Percentiles rank a stretch among this genome's conserved stretches.
Conservation (phyloP, 2,329 filamentous ascomycete genomes). For the Hymenotorrendiella dingleyae region DNA sequence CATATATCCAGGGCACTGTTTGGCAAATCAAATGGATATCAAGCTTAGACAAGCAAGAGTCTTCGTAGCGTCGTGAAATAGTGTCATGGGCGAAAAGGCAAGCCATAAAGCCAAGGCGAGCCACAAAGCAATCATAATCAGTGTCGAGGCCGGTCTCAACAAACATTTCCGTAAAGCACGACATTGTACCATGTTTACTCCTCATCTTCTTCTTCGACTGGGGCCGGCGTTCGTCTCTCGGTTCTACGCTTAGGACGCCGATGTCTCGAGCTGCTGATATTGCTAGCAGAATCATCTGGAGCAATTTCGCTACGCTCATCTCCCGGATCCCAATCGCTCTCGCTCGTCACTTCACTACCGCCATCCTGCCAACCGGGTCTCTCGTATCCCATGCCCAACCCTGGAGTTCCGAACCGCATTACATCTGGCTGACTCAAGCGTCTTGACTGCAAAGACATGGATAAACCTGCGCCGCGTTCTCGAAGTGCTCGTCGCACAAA, state of each 20-base stretch:
- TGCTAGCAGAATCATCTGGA: slow-evolving; percentile 76
- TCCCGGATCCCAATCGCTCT: slow-evolving; percentile 29
- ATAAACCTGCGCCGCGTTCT: slow-evolving; percentile 72
- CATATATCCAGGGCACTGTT: too few species aligned
- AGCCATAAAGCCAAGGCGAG: too few species aligned
- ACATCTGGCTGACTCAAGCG: slow-evolving; percentile 23
- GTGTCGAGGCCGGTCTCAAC: too few species aligned
- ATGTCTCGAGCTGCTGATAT: slow-evolving; percentile 67
- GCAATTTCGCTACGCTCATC: slow-evolving; percentile 56
- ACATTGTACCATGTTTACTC: slow-evolving; percentile 19
- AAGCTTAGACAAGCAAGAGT: too few species aligned
- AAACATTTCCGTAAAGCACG: too few species aligned
- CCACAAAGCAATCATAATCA: too few species aligned
- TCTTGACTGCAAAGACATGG: slow-evolving; percentile 28
- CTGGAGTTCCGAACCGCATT: slow-evolving; percentile 38
- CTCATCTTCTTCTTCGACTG: slow-evolving; percentile 62
- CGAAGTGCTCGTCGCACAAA: slow-evolving; percentile 71
- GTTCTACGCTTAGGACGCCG: slow-evolving; percentile 61
- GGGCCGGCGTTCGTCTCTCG: slow-evolving; percentile 65
- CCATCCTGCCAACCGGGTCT: slow-evolving; percentile 25
- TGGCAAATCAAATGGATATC: too few species aligned
- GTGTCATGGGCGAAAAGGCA: too few species aligned
- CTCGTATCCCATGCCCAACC: slow-evolving; percentile 29
- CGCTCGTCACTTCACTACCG: slow-evolving; percentile 42
- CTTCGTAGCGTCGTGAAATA: too few species aligned